A percentile compares a stretch with the other conserved stretches of the same genome.
These are phyloP conservation scores for Ascochyta lentis DNA, from an alignment of 2,329 filamentous ascomycete species.

Conservation along the genomic window DNA sequence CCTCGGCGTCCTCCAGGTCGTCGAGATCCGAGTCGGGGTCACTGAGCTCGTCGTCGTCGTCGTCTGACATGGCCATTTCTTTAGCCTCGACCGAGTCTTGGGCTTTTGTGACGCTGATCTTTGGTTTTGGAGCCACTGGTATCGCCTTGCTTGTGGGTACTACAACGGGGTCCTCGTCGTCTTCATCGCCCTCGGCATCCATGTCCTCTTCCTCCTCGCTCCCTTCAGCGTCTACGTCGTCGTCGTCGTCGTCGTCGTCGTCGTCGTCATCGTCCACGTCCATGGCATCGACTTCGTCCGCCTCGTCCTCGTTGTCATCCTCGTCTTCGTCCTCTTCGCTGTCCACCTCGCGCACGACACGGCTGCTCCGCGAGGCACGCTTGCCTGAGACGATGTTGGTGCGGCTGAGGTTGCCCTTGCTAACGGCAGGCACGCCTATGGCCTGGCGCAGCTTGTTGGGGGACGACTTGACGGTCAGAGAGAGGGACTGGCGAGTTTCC, in stretches of 20 bases:
- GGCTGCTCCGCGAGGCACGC: slow-evolving; percentile 48
- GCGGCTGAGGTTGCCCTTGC: slow-evolving; percentile 41
- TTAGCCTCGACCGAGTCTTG: slow-evolving; percentile 57
- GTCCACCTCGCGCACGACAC: slow-evolving; percentile 49
- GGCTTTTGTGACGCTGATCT: slow-evolving; percentile 42
- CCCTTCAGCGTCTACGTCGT: slow-evolving; percentile 41
- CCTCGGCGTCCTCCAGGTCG: slow-evolving; percentile 56
- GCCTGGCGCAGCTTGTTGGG: slow-evolving; percentile 58
- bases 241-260: slow-evolving; percentile 47
- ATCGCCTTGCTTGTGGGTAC: slow-evolving; percentile 38
- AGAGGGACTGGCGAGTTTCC: slow-evolving; percentile 54
- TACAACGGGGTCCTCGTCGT: slow-evolving; percentile 47
- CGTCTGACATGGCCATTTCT: slow-evolving; percentile 58
- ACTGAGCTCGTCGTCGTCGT: slow-evolving; percentile 54
- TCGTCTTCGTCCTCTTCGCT: slow-evolving; percentile 52
- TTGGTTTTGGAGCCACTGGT: slow-evolving; percentile 41
- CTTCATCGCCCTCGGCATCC: slow-evolving; percentile 49
- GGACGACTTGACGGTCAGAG: slow-evolving; percentile 58
- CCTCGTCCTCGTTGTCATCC: slow-evolving; percentile 48
- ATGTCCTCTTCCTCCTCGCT: slow-evolving; percentile 40
- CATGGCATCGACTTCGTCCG: slow-evolving; percentile 50
- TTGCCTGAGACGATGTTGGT: slow-evolving; percentile 48
- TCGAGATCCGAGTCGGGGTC: slow-evolving; percentile 50
- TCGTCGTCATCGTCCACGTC: slow-evolving; percentile 48
- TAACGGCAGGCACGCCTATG: slow-evolving; percentile 44